Percentiles rank a stretch among this genome's conserved stretches.
phyloP scores from a whole-genome alignment of 768 basidiomycete genomes.

The Suillus hirtellus region DNA sequence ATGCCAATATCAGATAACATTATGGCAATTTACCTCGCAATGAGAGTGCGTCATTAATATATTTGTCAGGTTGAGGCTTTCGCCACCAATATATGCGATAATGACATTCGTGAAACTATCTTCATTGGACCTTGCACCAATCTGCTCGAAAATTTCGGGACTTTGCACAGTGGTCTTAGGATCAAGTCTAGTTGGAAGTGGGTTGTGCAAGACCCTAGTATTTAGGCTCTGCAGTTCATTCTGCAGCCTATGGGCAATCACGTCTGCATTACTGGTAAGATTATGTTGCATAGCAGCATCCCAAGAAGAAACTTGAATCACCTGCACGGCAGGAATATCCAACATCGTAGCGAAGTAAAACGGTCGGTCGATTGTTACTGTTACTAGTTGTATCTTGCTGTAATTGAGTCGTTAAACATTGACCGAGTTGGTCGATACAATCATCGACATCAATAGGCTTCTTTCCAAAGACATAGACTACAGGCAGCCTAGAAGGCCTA shows the following conservation, averaged over 20 bases:
- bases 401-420: conserved; percentile 28
- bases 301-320: conserved; percentile 22
- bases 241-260: neutral
- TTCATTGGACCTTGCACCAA: conserved; percentile 5
- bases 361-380: conserved; percentile 21
- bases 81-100: conserved; percentile 71
- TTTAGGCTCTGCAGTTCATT: neutral
- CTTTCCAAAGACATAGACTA: conserved; percentile 89
- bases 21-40: conserved; percentile 47
- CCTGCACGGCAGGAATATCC: conserved; percentile 70
- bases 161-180: conserved; percentile 8
- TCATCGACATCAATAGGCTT: conserved; percentile 57
- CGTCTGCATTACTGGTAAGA: neutral
- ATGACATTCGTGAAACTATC: conserved; percentile 1
- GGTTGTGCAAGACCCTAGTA: conserved; percentile 38
- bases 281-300: neutral
- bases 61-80: conserved; percentile 81
- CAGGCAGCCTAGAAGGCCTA: conserved; percentile 85
- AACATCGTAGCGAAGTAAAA: conserved; percentile 76
- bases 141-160: neutral
- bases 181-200: conserved; percentile 30
- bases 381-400: conserved; percentile 5
- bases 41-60: conserved; percentile 79
- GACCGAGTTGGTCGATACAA: conserved; percentile 46
- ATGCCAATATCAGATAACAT: neutral